phyloP scores from a whole-genome alignment of 2,329 filamentous ascomycete genomes.

The Reticulascus tulasneorum region DNA sequence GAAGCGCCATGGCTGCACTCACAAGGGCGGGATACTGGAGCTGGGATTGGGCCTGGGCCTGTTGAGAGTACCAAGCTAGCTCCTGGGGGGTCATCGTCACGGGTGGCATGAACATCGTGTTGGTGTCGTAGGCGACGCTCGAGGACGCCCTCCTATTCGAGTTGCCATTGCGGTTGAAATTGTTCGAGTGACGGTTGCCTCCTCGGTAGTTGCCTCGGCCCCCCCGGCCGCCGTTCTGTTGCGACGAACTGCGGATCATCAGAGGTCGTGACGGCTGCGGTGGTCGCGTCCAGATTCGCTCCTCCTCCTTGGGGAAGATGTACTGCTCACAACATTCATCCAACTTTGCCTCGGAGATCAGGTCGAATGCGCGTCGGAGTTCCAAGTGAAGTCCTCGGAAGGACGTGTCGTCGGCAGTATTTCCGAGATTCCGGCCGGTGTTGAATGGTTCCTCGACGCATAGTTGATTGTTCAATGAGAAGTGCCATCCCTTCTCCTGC shows the following conservation, averaged over 20 bases:
- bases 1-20: conserved; percentile 13
- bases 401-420: conserved; percentile 92
- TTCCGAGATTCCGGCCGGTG: conserved; percentile 80
- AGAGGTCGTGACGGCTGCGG: conserved; percentile 49
- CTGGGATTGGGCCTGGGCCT: conserved; percentile 32
- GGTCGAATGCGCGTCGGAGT: conserved; percentile 80
- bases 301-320: conserved; percentile 81
- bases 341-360: conserved; percentile 74
- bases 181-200: conserved; percentile 42
- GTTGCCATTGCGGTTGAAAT: conserved; percentile 37
- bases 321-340: conserved; percentile 84
- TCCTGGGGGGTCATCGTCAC: conserved; percentile 42
- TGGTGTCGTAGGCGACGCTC: conserved; percentile 47
- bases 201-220: conserved; percentile 47
- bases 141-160: conserved; percentile 51
- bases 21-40: conserved; percentile 30
- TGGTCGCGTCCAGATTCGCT: conserved; percentile 55
- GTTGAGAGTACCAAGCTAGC: conserved; percentile 43
- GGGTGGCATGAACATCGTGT: conserved; percentile 38
- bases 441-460: conserved; percentile 99
- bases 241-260: conserved; percentile 58
- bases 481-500: conserved; percentile 83
- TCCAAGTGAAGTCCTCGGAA: conserved; percentile 90
- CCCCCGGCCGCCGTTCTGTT: conserved; percentile 48
- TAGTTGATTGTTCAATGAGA: conserved; percentile 73